Evolutionary conservation across 2,329 filamentous ascomycete species (phyloP), one percentile per base, ranked within the genome.

Genomic region (Rasamsonia emersonii): DNA sequence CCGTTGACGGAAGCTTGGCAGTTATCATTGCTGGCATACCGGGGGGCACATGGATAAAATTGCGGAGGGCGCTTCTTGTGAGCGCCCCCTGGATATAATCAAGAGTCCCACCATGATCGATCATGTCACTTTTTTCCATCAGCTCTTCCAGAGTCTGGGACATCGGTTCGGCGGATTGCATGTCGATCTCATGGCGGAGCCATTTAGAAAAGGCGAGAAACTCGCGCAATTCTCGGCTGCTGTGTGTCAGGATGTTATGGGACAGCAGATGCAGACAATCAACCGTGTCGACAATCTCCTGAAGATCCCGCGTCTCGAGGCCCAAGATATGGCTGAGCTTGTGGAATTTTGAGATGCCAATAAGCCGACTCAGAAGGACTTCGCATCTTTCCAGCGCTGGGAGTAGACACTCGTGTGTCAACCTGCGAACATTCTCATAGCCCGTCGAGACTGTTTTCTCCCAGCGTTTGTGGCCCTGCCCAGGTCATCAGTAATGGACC

Each of bases 391-490:
- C 86, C 2, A 96, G 67, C 1, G 85, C 86, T 0, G 91, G 91
- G 2, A 96, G 69, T 31, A 95, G 77, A 53, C 93, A 88, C 51
- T 94, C 81, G 50, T 94, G 88, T 0, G 86, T 68, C 9, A 96
- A 68, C 32, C 75, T 73, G 30, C 86, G 75, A 7, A 96, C 70
- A 33, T 77, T 80, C 38, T 84, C 78, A 13, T 95, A 79, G 1
- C 86, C 85, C 3, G 77, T 75, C 2, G 75, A 71, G 2, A 93
- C 82, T 4, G 83, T 80, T 50, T 89, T 93, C 41, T 96, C 88
- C 91, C 91, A 98, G 29, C 91, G 72, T 59, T 94, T 95, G 47
- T 93, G 84, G 1, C 86, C 86, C 81, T 91, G 30, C 13, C 13
- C 10, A 18, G 13, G 15, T 23, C 20, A 37, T 45, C 23, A 50